phyloP scores from a whole-genome alignment of 2,329 filamentous ascomycete species.

The Trichoderma arundinaceum region DNA sequence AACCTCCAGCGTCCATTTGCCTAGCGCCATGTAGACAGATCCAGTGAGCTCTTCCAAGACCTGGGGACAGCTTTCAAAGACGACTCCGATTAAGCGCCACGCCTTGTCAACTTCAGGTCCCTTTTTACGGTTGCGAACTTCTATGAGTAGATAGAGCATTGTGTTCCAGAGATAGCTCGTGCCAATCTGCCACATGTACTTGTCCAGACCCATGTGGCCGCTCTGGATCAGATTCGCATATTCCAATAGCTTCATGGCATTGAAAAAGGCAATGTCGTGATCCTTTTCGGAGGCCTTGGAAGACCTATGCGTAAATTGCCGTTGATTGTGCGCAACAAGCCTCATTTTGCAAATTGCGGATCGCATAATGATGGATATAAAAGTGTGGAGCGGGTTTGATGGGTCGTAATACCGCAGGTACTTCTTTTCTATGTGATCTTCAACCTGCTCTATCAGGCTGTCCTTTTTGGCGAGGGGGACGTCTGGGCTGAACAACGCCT shows the following conservation, averaged over 20 bases:
- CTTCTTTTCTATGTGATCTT: constrained; percentile 12
- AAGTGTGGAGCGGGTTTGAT: background rate
- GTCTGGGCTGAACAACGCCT: constrained; percentile 7
- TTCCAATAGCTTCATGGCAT: constrained; percentile 23
- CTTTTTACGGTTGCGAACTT: background rate
- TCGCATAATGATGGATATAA: constrained; percentile 6
- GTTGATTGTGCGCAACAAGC: constrained; percentile 14
- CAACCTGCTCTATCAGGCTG: constrained; percentile 3
- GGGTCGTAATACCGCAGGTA: constrained; percentile 18
- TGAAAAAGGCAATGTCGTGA: constrained; percentile 4
- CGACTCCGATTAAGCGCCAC: constrained; percentile 5
- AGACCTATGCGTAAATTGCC: constrained; percentile 11
- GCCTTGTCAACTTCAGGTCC: constrained; percentile 10
- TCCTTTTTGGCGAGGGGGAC: constrained; percentile 1
- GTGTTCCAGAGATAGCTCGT: constrained; percentile 26
- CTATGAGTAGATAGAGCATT: constrained; percentile 24
- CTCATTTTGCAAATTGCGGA: constrained; percentile 20
- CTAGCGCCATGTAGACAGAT: constrained; percentile 6
- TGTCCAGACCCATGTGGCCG: constrained; percentile 9
- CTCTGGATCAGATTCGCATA: constrained; percentile 1
- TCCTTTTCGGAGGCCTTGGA: background rate
- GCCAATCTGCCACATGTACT: constrained; percentile 25
- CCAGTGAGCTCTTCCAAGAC: constrained; percentile 12
- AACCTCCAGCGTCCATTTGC: constrained; percentile 21
- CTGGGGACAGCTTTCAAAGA: background rate